A percentile compares a stretch with the other conserved stretches of the same genome.
Evolutionary conservation across 2,329 filamentous ascomycete genomes (phyloP).

Genomic region (Colletotrichum salicis): DNA sequence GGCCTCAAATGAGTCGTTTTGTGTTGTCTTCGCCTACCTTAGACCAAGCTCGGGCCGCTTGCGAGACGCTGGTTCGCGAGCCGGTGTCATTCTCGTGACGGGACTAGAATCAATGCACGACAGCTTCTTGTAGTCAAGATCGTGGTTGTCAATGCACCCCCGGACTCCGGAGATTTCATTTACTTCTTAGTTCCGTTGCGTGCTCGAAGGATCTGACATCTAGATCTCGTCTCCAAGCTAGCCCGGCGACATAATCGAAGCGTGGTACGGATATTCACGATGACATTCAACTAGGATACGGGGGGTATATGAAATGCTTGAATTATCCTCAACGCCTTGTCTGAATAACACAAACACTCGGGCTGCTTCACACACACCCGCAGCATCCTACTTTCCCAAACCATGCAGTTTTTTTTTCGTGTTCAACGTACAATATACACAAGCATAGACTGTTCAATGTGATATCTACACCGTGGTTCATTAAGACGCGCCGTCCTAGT

Average conservation of each 20-base stretch:
- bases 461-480: conserved; percentile 37
- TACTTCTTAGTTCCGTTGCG: background rate
- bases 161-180: conserved; percentile 6
- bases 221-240: background rate
- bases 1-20: no score
- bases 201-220: background rate
- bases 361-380: background rate
- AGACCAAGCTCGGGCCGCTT: background rate
- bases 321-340: conserved; percentile 9
- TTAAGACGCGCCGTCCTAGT: conserved; percentile 23
- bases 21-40: no score
- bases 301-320: conserved; percentile 5
- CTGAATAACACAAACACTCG: background rate
- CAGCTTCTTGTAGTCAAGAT: background rate
- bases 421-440: conserved; percentile 36
- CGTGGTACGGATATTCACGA: background rate
- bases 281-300: background rate
- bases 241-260: background rate
- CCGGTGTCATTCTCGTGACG: background rate
- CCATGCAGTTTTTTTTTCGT: conserved; percentile 17
- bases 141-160: conserved; percentile 2
- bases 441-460: conserved; percentile 37
- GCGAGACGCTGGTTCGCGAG: background rate
- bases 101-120: background rate
- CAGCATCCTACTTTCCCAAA: conserved; percentile 5